Conservation (phyloP, 352 stramenopile species). For the Phytophthora citrophthora region DNA sequence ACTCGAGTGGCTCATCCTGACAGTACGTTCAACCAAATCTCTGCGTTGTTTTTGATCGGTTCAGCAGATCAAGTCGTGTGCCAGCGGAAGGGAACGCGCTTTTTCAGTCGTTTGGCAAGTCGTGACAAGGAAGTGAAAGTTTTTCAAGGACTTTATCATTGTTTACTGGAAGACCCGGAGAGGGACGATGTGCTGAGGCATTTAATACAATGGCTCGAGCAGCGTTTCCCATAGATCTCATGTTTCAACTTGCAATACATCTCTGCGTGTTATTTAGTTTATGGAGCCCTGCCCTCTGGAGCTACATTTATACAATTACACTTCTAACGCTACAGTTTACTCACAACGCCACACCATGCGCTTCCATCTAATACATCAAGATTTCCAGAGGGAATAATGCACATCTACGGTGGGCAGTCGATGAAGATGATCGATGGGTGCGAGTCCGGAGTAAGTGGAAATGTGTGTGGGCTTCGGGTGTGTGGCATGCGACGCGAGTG, state of each 20-base stretch:
- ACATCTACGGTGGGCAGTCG: slow-evolving; percentile 35
- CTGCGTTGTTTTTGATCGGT: not conserved
- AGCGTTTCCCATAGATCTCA: not conserved
- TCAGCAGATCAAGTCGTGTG: slow-evolving; percentile 7
- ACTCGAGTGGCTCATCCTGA: not conserved
- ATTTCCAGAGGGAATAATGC: not conserved
- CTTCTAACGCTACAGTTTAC: slow-evolving; percentile 8
- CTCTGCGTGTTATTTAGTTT: slow-evolving; percentile 19
- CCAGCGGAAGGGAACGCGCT: slow-evolving; percentile 4
- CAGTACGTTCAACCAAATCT: not conserved
- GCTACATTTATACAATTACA: slow-evolving; percentile 9
- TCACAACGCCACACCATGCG: not conserved
- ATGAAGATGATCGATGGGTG: slow-evolving; percentile 48
- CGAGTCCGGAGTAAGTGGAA: slow-evolving; percentile 11
- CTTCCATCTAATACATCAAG: slow-evolving; percentile 10
- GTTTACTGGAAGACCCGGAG: slow-evolving; percentile 4
- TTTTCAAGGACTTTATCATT: slow-evolving; percentile 9
- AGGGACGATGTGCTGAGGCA: slow-evolving; percentile 7
- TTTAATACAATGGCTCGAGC: slow-evolving; percentile 2
- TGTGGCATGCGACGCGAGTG: slow-evolving; percentile 8
- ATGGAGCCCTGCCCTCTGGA: slow-evolving; percentile 20
- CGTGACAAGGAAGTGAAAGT: slow-evolving; percentile 17
- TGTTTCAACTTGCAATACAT: not conserved
- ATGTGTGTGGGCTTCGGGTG: slow-evolving; percentile 20
- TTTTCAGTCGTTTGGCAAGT: slow-evolving; percentile 12